These are phyloP conservation scores for Calendula officinalis DNA, from an alignment of 129 eudicot species.

Conservation along the genomic window DNA sequence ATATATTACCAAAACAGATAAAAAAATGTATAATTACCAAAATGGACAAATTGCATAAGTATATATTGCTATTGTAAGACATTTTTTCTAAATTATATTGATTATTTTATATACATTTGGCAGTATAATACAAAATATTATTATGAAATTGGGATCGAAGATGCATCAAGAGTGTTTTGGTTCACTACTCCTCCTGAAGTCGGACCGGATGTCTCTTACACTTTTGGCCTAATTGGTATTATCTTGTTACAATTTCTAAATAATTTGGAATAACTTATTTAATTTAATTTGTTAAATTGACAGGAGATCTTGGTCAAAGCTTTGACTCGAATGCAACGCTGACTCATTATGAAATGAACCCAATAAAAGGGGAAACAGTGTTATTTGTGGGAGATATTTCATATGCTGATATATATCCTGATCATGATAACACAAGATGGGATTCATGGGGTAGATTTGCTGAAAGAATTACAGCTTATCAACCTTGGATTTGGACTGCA, in stretches of 20 bases:
- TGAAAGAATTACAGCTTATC: constrained; percentile 62
- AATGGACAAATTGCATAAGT: not conserved
- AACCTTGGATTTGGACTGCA: constrained; percentile 69
- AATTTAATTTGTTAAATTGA: constrained; percentile 9
- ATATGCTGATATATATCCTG: constrained; percentile 52
- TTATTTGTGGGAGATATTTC: constrained; percentile 61
- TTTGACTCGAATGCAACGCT: constrained; percentile 53
- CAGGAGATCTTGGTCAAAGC: constrained; percentile 71
- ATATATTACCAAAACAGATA: too few species aligned
- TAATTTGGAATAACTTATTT: not conserved
- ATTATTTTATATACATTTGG: constrained; percentile 12
- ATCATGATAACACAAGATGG: constrained; percentile 59
- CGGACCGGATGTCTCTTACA: constrained; percentile 86
- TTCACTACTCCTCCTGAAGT: constrained; percentile 80
- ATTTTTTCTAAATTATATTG: not conserved
- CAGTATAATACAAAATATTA: constrained; percentile 74
- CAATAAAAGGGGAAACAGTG: constrained; percentile 51
- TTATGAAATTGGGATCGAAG: constrained; percentile 67
- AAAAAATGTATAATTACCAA: not conserved
- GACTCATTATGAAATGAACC: constrained; percentile 51
- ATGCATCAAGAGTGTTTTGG: constrained; percentile 66
- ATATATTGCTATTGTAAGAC: too few species aligned
- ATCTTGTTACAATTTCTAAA: not conserved
- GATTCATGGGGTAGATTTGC: constrained; percentile 60
- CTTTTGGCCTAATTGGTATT: constrained; percentile 86